Evolutionary conservation across 2,329 filamentous ascomycete genomes (phyloP), one percentile per base, ranked within the genome.

Genomic region (Ramularia collo-cygni): DNA sequence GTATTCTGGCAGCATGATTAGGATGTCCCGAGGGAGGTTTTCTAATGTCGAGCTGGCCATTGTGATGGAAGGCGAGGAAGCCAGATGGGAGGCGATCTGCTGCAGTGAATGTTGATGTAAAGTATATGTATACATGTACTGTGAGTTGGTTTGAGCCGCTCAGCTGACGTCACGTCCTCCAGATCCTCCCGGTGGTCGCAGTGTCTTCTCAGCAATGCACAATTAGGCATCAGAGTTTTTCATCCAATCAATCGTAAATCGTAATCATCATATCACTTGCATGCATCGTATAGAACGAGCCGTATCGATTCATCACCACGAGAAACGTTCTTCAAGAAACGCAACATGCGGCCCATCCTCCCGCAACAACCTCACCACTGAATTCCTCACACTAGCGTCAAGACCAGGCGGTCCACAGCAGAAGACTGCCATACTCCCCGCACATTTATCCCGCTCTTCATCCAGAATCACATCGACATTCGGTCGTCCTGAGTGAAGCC

Each of bases 1-100:
- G 38, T 46, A 52, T 5, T 40, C 35, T 14, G 48, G 47, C 12
- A 57, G 43, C 12, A 42, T 24, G 24, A 47, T 27, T 14, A 54
- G 42, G 18, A 54, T 35, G 29, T 54, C 52, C 16, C 37, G 14
- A 17, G 51, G 45, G 9, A 54, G 40, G 37, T 16, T 28, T 12
- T 36, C 33, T n/a, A 44, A n/a, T 10, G 30, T 10, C 18, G 30
- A 17, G 15, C 9, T 12, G 8, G 15, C 9, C 30, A 33, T 33
- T 13, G n/a, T 18, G 13, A 5, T 33, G 30, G n/a, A n/a, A n/a
- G n/a, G n/a, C n/a, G n/a, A n/a, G n/a, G n/a, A n/a, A n/a, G n/a
- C n/a, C n/a, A n/a, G n/a, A n/a, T n/a, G n/a, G n/a, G n/a, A n/a
- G n/a, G n/a, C n/a, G n/a, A n/a, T n/a, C n/a, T n/a, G n/a, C n/a